phyloP scores from a whole-genome alignment of 805 yeast species.

The Pichia deserticola region DNA sequence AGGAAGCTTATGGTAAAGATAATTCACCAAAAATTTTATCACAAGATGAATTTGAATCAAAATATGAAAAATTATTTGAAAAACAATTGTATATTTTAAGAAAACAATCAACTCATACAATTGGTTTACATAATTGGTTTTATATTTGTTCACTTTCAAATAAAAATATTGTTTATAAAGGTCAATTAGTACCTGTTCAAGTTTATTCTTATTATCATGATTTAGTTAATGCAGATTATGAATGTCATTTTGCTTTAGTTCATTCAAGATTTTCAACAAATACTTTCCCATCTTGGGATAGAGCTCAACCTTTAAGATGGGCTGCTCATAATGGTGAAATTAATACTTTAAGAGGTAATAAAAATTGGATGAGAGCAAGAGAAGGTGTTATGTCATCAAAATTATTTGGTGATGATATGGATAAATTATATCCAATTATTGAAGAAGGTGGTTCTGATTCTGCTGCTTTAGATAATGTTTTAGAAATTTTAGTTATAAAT shows the following conservation, averaged over 20 bases:
- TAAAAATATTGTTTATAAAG: conserved; percentile 90
- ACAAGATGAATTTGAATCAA: conserved; percentile 46
- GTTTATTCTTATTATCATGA: conserved; percentile 94
- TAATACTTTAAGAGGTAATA: conserved; percentile 94
- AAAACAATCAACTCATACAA: conserved; percentile 83
- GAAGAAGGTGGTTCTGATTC: conserved; percentile 99
- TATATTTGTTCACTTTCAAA: conserved; percentile 89
- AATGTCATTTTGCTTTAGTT: conserved; percentile 91
- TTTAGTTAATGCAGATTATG: conserved; percentile 81
- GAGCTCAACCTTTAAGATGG: conserved; percentile 97
- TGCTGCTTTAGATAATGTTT: conserved; percentile 93
- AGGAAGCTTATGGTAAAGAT: conserved; percentile 38
- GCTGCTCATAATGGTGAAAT: conserved; percentile 99
- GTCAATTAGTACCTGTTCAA: conserved; percentile 94
- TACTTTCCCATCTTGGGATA: conserved; percentile 99
- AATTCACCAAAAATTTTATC: conserved; percentile 28
- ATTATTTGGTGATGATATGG: conserved; percentile 86
- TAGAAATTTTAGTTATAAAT: conserved; percentile 84
- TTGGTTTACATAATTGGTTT: conserved; percentile 95
- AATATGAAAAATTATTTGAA: conserved; percentile 62
- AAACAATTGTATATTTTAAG: conserved; percentile 79
- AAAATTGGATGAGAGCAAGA: conserved; percentile 98
- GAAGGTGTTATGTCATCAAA: conserved; percentile 93
- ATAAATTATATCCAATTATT: conserved; percentile 85
- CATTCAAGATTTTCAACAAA: conserved; percentile 97